phyloP scores from a whole-genome alignment of 768 basidiomycete species.

The Tremella yokohamensis region DNA sequence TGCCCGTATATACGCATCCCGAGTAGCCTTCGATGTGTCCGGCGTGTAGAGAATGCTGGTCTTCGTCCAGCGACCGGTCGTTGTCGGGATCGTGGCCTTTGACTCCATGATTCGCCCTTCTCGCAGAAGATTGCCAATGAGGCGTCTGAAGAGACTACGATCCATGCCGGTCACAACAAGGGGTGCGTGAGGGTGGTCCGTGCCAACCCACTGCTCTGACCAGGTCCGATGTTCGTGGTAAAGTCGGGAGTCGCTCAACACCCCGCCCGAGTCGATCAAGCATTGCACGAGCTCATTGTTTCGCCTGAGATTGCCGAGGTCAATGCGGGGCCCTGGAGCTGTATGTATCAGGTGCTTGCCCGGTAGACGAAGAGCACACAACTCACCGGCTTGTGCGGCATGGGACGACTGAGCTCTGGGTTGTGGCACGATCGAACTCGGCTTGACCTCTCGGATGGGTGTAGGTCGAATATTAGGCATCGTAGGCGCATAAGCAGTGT shows the following conservation, averaged over 20 bases:
- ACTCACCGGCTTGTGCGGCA: no score
- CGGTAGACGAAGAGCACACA: no score
- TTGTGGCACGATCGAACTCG: no score
- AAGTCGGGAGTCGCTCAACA: constrained; percentile 17
- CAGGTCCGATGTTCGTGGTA: constrained; percentile 27
- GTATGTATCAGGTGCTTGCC: no score
- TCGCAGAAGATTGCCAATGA: constrained; percentile 62
- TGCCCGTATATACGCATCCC: constrained; percentile 60
- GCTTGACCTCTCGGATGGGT: no score
- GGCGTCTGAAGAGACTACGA: constrained; percentile 61
- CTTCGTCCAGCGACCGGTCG: constrained; percentile 61
- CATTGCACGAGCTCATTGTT: constrained; percentile 31
- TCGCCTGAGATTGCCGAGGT: constrained; percentile 21
- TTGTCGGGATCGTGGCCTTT: constrained; percentile 60
- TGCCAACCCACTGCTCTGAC: constrained; percentile 31
- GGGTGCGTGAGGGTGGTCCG: constrained; percentile 31
- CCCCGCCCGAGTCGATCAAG: constrained; percentile 28
- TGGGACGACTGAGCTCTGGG: no score
- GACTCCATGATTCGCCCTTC: constrained; percentile 68
- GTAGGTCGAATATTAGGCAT: no score
- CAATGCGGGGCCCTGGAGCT: constrained; percentile 14
- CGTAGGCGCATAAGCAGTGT: no score
- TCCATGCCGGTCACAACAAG: constrained; percentile 29
- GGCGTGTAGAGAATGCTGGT: constrained; percentile 67
- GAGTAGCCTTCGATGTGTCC: constrained; percentile 56